Evolutionary conservation across 1,284 basidiomycete species (phyloP), one percentile per base, ranked within the genome.

Genomic region (Ceratobasidium sp.): DNA sequence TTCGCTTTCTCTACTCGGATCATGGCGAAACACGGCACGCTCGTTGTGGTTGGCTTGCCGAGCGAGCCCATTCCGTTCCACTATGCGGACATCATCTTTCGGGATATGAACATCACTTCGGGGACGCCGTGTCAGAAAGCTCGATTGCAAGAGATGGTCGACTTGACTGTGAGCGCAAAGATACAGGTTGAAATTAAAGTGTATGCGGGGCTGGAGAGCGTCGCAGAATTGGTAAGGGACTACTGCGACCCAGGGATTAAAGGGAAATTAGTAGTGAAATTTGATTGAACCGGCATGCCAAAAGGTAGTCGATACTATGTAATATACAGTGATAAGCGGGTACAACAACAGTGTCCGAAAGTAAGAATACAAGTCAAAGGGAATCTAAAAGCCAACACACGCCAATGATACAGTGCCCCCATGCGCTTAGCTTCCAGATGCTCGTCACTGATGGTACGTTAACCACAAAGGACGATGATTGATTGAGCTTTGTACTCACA

Each of bases 41-140:
- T 78, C n/a, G 77, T 78, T 28, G 63, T 76, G n/a, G 73, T 76
- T 18, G 66, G 73, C 16, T 73, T 75, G 57, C 76, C 77, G 13
- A 62, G 58, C 26, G 63, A 73, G 7, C 71, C 71, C 21, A 73
- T 77, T 43, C 73, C 69, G 13, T 49, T 71, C 23, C 32, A n/a
- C 30, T 70, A 64, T 47, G 35, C 50, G 1, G 69, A 73, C 32
- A 55, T 77, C 28, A 75, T 77, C 57, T 74, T 75, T 57, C 44
- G 73, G 54, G 76, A 77, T 32, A 72, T 76, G 55, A 73, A 59
- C 44, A 50, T 77, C 14, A 72, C n/a, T n/a, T n/a, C n/a, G n/a
- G n/a, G n/a, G n/a, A n/a, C n/a, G n/a, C n/a, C 69, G 18, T 54
- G 73, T 38, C 59, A 63, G 21, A 75, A 74, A 30, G 52, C 38